Conservation (phyloP, 2,329 filamentous ascomycete species). For the Arthrobotrys sphaeroides region DNA sequence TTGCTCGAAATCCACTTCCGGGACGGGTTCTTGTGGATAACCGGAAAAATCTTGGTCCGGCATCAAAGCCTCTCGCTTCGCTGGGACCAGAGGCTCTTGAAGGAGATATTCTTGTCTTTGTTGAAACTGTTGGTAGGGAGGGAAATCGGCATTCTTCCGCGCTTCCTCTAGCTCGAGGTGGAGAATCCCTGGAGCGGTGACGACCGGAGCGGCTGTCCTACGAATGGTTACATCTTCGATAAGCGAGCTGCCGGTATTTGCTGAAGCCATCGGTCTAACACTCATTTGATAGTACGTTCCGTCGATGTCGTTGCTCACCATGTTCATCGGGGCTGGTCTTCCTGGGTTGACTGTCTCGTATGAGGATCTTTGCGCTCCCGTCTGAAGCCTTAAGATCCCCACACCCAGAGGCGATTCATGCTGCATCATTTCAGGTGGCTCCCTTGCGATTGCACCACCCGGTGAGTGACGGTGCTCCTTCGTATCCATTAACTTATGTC, state of each 20-base stretch:
- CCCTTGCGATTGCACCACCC: constrained; percentile 58
- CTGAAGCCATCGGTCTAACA: constrained; percentile 60
- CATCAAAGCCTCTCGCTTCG: constrained; percentile 11
- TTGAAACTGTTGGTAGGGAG: not conserved
- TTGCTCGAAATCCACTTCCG: constrained; percentile 48
- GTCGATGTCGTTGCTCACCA: constrained; percentile 63
- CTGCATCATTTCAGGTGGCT: not conserved
- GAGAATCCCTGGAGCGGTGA: not conserved
- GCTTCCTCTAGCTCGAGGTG: constrained; percentile 1
- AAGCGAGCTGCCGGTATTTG: constrained; percentile 58
- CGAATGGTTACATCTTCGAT: constrained; percentile 64
- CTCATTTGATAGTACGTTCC: constrained; percentile 67
- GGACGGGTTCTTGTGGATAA: constrained; percentile 20
- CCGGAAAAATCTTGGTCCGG: constrained; percentile 36
- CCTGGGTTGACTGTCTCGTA: constrained; percentile 68
- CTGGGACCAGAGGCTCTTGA: constrained; percentile 3
- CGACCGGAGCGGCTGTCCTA: constrained; percentile 60
- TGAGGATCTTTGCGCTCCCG: constrained; percentile 62
- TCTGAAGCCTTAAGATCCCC: constrained; percentile 48
- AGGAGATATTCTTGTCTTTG: constrained; percentile 1
- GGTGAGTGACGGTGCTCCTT: constrained; percentile 59
- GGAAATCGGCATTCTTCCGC: not conserved
- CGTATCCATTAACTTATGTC: constrained; percentile 46
- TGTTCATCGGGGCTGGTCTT: constrained; percentile 63
- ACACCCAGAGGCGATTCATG: constrained; percentile 17